These are phyloP conservation scores for Draba incana DNA, from an alignment of 345 rosid genomes.

Conservation along the genomic window DNA sequence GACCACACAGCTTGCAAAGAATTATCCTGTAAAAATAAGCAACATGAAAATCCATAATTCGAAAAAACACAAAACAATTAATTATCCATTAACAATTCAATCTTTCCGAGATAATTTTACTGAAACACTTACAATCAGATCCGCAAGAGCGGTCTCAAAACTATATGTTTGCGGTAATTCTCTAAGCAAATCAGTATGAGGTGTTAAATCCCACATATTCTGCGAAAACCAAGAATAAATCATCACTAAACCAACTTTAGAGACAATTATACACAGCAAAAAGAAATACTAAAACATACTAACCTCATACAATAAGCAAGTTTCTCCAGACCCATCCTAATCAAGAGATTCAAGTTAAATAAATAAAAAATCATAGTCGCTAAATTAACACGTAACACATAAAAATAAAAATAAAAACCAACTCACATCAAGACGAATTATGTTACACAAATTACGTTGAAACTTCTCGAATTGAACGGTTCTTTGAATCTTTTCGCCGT, in stretches of 20 bases:
- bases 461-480: slow-evolving; percentile 40
- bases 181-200: slow-evolving; percentile 56
- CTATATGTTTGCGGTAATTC: slow-evolving; percentile 67
- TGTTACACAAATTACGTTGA: slow-evolving; percentile 46
- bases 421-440: slow-evolving; percentile 53
- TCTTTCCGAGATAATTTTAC: not conserved
- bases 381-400: too few species aligned
- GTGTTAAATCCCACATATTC: slow-evolving; percentile 90
- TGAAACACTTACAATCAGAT: slow-evolving; percentile 59
- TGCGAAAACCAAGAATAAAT: slow-evolving; percentile 29
- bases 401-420: not conserved
- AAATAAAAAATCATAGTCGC: not conserved
- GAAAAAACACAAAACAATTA: not conserved
- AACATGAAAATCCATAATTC: not conserved
- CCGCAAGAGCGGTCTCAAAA: slow-evolving; percentile 79
- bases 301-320: slow-evolving; percentile 53
- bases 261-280: slow-evolving; percentile 9
- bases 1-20: slow-evolving; percentile 84
- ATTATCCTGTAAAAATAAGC: slow-evolving; percentile 57
- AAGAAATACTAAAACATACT: not conserved
- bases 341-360: not conserved
- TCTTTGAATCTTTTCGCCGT: slow-evolving; percentile 32
- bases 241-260: not conserved
- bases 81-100: not conserved
- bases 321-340: slow-evolving; percentile 58